Evolutionary conservation across 495 filamentous ascomycete species (phyloP), one percentile per base, ranked within the genome.

Genomic region (Xylaria palmicola): DNA sequence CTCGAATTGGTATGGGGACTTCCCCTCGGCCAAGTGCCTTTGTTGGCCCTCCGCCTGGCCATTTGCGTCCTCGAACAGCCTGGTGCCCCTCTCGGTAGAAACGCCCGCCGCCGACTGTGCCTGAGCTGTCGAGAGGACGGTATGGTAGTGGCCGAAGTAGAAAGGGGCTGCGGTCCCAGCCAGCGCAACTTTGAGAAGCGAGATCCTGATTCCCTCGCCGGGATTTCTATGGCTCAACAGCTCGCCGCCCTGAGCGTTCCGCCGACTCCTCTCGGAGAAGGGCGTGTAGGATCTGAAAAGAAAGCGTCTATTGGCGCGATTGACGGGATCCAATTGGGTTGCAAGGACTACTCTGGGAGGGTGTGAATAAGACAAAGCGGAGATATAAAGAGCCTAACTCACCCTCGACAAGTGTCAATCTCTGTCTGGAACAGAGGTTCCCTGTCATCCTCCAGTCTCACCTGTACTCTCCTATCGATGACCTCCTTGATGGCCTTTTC

Each of bases 401-500:
- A 74, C 65, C 71, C 72, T 67, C 72, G 69, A 61, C 74, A 79
- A 43, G 75, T 59, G 24, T 69, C 72, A 53, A 67, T 32, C 60
- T 72, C 64, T 56, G 55, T 64, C 7, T 59, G 50, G 20, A 67
- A 67, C 39, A 50, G 45, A 37, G 48, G 55, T 5, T 63, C 47
- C 12, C 4, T 43, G 6, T 15, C 49, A 30, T 67, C 41, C 15
- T 60, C 17, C 44, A 26, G 49, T 0, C 60, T 62, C 2, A 45
- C 34, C 37, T 63, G 54, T 8, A 48, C 43, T 19, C 62, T 59
- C 34, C 62, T 53, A 0, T 45, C 13, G 22, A 80, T 75, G 17
- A 79, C 73, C 10, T 72, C 54, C 47, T 71, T 69, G 7, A 81
- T 75, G 0, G 74, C 78, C n/a, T 68, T 54, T 62, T 79, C 74